A percentile compares a stretch with the other conserved stretches of the same genome.
Conservation (phyloP, 2,329 filamentous ascomycete species). For the Amauroascus verrucosus region DNA sequence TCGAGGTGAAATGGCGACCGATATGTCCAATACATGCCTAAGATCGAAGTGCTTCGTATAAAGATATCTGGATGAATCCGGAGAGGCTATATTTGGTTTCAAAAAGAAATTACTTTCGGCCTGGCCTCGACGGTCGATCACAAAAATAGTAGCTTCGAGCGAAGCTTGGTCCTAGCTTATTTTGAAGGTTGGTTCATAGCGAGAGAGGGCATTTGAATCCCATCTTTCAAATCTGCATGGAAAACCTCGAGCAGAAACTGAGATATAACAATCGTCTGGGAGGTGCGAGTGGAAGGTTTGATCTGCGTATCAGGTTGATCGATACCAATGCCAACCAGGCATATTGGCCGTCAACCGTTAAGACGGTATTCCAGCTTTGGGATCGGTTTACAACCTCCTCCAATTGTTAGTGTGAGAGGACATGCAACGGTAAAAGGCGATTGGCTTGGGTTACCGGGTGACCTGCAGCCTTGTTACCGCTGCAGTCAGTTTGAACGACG, state of each 20-base stretch:
- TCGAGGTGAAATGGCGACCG: too few relatives aligned
- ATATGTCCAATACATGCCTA: too few relatives aligned
- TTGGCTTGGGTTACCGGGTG: not conserved
- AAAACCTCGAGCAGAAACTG: not conserved
- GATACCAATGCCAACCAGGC: not conserved
- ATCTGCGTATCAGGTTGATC: slow-evolving; percentile 1
- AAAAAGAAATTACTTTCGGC: not conserved
- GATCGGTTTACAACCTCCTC: not conserved
- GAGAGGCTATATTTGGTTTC: not conserved
- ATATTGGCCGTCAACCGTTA: not conserved
- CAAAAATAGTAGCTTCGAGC: not conserved
- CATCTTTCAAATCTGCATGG: too few relatives aligned
- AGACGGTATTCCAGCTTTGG: not conserved
- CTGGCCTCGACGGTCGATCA: not conserved
- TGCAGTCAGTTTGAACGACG: not conserved
- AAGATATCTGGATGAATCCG: too few relatives aligned
- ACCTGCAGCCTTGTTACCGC: not conserved
- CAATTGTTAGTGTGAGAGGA: not conserved
- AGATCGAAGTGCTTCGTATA: too few relatives aligned
- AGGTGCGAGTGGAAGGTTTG: not conserved
- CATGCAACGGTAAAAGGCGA: not conserved
- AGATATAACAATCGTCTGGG: not conserved
- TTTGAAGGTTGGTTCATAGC: too few relatives aligned
- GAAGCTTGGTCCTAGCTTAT: not conserved
- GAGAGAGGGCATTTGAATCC: not conserved